Conservation (phyloP, 2,329 filamentous ascomycete species). For the Orbilia ellipsospora region DNA sequence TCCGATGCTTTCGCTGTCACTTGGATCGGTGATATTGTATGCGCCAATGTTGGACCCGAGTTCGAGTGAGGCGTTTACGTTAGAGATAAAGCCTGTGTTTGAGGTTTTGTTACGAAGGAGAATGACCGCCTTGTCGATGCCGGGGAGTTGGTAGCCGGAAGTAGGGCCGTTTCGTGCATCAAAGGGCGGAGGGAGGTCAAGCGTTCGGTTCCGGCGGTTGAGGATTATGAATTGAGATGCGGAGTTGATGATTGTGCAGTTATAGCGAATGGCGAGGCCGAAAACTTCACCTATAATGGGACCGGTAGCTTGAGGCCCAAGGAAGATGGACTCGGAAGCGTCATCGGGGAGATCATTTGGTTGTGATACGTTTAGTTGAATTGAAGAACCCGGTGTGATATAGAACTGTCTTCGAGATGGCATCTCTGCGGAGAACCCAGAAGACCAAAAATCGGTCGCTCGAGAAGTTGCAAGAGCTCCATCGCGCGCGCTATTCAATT, state of each 20-base stretch:
- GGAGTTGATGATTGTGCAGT: conserved; percentile 36
- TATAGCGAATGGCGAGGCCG: conserved; percentile 45
- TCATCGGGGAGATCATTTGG: conserved; percentile 37
- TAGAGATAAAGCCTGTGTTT: conserved; percentile 16
- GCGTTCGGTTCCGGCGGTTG: conserved; percentile 34
- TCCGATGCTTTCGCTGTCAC: conserved; percentile 34
- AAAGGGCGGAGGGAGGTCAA: conserved; percentile 1
- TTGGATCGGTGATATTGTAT: conserved; percentile 18
- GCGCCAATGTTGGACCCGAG: conserved; percentile 23
- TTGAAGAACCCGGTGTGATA: conserved; percentile 24
- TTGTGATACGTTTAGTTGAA: conserved; percentile 32
- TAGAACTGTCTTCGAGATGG: conserved; percentile 47
- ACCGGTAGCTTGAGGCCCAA: conserved; percentile 29
- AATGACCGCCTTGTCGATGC: conserved; percentile 8
- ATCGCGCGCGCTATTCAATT: conserved; percentile 24
- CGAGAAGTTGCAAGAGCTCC: conserved; percentile 27
- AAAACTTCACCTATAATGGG: conserved; percentile 35
- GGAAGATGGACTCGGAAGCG: conserved; percentile 46
- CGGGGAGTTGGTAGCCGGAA: conserved; percentile 22
- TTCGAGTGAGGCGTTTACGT: conserved; percentile 48
- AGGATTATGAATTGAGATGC: conserved; percentile 42
- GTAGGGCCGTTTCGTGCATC: conserved; percentile 1
- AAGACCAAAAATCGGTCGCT: conserved; percentile 43
- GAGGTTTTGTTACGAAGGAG: conserved; percentile 34
- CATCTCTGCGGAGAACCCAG: conserved; percentile 39